Percentiles rank a stretch among this genome's conserved stretches.
These are phyloP conservation scores for Auricularia cornea DNA, from an alignment of 768 basidiomycete species.

Conservation along the genomic window DNA sequence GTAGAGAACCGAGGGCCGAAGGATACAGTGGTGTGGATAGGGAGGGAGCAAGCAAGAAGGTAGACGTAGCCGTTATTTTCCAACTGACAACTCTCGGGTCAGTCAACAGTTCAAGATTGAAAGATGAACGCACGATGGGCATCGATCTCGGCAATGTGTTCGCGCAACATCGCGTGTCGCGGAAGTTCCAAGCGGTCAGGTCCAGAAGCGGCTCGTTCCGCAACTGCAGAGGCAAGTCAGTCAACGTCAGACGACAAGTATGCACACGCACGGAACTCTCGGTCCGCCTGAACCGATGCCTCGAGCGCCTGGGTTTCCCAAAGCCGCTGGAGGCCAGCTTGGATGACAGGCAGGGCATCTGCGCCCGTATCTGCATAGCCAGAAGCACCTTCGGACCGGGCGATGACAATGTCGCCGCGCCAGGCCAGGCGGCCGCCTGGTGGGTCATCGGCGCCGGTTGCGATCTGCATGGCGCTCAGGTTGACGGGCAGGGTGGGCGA, in stretches of 20 bases:
- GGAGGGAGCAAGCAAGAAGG: not conserved
- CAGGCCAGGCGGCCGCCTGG: not conserved
- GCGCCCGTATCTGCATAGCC: not conserved
- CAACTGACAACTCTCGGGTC: not conserved
- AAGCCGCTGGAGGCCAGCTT: not conserved
- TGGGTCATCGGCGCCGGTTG: not conserved
- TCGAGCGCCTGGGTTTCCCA: not conserved
- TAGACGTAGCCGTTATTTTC: not conserved
- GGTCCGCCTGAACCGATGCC: not conserved
- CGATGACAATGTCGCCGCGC: not conserved
- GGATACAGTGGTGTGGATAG: not conserved
- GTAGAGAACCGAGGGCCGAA: not conserved
- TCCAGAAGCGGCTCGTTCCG: not conserved
- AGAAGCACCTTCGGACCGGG: not conserved
- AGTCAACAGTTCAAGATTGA: not conserved
- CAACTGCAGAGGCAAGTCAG: not conserved
- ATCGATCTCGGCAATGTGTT: not conserved
- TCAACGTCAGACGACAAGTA: not conserved
- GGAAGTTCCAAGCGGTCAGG: not conserved
- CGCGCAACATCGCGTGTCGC: not conserved
- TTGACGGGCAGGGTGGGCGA: not conserved
- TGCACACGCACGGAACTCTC: not conserved
- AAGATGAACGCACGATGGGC: not conserved
- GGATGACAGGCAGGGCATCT: not conserved
- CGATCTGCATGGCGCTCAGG: not conserved